Conservation (phyloP, 306 rosid species). For the Cucurbita moschata region DNA sequence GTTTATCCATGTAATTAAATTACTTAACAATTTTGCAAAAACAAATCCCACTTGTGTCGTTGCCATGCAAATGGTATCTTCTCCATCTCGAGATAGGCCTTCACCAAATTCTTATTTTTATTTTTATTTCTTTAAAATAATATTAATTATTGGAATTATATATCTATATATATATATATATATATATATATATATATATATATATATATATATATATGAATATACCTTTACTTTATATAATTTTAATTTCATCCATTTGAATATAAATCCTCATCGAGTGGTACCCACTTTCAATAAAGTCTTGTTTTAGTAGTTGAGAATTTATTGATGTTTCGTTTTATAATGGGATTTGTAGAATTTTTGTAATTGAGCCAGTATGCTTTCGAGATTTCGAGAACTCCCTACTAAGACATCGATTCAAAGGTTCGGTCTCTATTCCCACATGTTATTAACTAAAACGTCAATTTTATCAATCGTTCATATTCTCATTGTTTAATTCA, state of each 20-base stretch:
- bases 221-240: neutral
- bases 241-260: neutral
- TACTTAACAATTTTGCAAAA: neutral
- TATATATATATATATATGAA: no score
- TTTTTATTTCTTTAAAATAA: neutral
- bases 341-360: neutral
- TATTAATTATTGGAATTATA: neutral
- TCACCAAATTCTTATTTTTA: neutral
- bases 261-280: neutral
- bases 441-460: no score
- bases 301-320: neutral
- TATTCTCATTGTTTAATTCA: no score
- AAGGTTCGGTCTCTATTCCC: neutral
- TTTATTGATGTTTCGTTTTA: neutral
- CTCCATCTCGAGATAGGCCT: neutral
- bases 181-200: no score
- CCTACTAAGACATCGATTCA: neutral
- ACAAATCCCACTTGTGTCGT: conserved; percentile 5
- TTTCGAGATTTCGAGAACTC: no score
- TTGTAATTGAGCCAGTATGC: neutral
- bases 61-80: conserved; percentile 3
- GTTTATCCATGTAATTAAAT: neutral
- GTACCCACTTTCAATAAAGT: neutral
- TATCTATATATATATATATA: no score
- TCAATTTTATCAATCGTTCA: no score